Percentiles rank a stretch among this genome's conserved stretches.
Conservation (phyloP, 108 stramenopile genomes). For the Cyclostephanos invisitatus region DNA sequence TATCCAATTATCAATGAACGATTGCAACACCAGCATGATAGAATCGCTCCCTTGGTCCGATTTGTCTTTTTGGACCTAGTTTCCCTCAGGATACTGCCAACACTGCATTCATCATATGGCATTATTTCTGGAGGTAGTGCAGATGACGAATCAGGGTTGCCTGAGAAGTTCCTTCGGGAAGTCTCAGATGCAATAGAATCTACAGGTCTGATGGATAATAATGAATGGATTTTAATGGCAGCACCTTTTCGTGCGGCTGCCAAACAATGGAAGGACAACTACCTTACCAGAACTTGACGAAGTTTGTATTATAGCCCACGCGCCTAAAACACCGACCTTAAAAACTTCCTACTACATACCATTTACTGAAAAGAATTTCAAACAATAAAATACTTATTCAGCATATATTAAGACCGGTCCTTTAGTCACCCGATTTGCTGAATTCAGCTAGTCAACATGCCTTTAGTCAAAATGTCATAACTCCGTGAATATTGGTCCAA, state of each 20-base stretch:
- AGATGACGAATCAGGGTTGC: slow-evolving; percentile 14
- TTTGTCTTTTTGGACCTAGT: slow-evolving; percentile 59
- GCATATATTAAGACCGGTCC: too few relatives aligned
- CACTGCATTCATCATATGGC: slow-evolving; percentile 30
- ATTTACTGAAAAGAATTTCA: too few relatives aligned
- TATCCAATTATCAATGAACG: slow-evolving; percentile 44
- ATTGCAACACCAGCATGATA: not conserved
- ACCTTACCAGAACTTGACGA: not conserved
- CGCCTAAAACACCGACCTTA: not conserved
- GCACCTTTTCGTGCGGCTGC: slow-evolving; percentile 70
- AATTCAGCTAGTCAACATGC: too few relatives aligned
- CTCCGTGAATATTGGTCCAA: too few relatives aligned
- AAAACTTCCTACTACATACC: too few relatives aligned
- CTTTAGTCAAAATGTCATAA: too few relatives aligned
- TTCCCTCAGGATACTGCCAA: slow-evolving; percentile 43
- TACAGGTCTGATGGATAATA: slow-evolving; percentile 51
- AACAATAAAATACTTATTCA: too few relatives aligned
- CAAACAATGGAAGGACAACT: slow-evolving; percentile 20
- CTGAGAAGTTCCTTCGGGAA: slow-evolving; percentile 28
- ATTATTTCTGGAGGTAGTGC: slow-evolving; percentile 6
- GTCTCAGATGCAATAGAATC: slow-evolving; percentile 47
- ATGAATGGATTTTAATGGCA: slow-evolving; percentile 54
- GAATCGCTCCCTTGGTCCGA: slow-evolving; percentile 33
- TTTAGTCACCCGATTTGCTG: too few relatives aligned
- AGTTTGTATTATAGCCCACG: not conserved